Evolutionary conservation across 2,329 filamentous ascomycete species (phyloP), one percentile per base, ranked within the genome.

Genomic region (Beauveria bassiana): DNA sequence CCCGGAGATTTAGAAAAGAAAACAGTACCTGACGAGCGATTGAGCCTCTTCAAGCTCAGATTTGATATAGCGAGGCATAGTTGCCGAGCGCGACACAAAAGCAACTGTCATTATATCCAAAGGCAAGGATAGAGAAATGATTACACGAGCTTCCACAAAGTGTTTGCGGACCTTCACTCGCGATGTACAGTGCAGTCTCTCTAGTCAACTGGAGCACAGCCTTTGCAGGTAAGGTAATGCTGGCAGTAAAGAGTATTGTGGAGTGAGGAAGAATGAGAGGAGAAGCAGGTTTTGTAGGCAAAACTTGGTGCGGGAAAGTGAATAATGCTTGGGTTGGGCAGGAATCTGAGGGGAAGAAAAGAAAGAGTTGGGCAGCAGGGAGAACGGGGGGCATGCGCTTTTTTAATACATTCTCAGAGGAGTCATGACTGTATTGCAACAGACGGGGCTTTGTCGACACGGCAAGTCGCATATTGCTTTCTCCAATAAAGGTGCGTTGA

Each of bases 11-110:
- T 71, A 72, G 69, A 77, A 78, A 73, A 73, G 77, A 79, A 79
- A 79, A 78, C 79, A 83, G 77, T 86, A 86, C 83, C 83, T 86
- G 77, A 81, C 78, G 71, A 83, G 79, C 70, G 80, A 81, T 71
- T 82, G 78, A 74, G 82, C 80, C 75, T 85, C 81, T 73, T 83
- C 81, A 75, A 83, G 78, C 71, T 84, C 81, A 74, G 79, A 71
- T 69, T 78, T 68, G 63, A 69, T 76, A 77, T 77, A 83, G 74
- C 77, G 77, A 71, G 81, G 76, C 81, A 84, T 83, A 69, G 76
- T 70, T 68, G 71, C 77, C 76, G 73, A 74, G 70, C 75, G 77
- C 68, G 78, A 70, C 72, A 78, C 72, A 73, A 79, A 72, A 71
- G 77, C 73, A 75, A 71, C 67, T 70, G 78, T 78, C 78, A 81